Evolutionary conservation across 1,284 basidiomycete genomes (phyloP).

Genomic region (Leccinum griseonigrum): DNA sequence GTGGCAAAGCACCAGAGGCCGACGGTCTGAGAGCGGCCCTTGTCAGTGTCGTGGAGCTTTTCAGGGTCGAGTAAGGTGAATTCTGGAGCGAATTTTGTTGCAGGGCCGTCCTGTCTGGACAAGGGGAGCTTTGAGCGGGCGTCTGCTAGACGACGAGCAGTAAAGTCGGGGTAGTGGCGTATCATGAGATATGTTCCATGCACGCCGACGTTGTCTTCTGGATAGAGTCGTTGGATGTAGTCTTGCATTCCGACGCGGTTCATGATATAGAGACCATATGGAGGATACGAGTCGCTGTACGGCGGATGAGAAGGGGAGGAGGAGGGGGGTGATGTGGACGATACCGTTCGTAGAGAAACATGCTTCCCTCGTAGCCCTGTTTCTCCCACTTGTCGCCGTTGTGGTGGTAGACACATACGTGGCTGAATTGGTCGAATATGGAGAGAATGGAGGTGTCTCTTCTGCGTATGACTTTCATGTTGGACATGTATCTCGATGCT

Average conservation of each 20-base stretch:
- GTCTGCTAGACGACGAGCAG: constrained; percentile 46
- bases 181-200: constrained; percentile 71
- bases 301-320: constrained; percentile 1
- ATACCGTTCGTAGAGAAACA: constrained; percentile 86
- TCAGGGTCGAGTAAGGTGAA: constrained; percentile 42
- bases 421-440: constrained; percentile 83
- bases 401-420: constrained; percentile 77
- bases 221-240: constrained; percentile 72
- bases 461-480: constrained; percentile 80
- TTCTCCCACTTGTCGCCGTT: constrained; percentile 78
- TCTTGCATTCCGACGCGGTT: constrained; percentile 87
- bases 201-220: constrained; percentile 75
- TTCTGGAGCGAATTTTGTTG: constrained; percentile 47
- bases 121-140: constrained; percentile 31
- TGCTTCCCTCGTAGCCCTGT: constrained; percentile 82
- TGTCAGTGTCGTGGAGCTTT: constrained; percentile 42
- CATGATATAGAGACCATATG: constrained; percentile 84
- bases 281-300: constrained; percentile 65
- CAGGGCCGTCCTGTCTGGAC: constrained; percentile 31
- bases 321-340: neutral
- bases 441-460: constrained; percentile 77
- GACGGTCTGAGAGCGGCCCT: constrained; percentile 58
- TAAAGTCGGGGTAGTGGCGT: constrained; percentile 69
- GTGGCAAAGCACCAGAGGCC: constrained; percentile 80
- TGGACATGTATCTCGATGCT: constrained; percentile 64